Conservation (phyloP, 192 early-diverging fungal species). For the Linnemannia schmuckeri region DNA sequence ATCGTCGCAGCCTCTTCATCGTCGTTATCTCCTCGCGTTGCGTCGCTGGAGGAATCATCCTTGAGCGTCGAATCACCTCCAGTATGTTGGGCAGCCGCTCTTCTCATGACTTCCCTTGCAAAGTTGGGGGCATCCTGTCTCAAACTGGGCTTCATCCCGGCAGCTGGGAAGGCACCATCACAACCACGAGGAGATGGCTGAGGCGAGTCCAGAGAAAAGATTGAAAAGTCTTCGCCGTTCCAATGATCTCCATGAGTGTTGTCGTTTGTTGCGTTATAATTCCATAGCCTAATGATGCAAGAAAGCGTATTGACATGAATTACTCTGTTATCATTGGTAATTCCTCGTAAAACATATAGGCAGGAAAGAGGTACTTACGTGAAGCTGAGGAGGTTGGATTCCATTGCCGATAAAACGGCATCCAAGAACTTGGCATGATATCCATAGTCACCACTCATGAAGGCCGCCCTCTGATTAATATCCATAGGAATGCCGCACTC, state of each 20-base stretch:
- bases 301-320: background rate
- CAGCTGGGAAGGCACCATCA: background rate
- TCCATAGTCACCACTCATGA: slow-evolving; percentile 78
- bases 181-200: background rate
- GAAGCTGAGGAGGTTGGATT: slow-evolving; percentile 82
- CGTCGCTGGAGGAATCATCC: slow-evolving; percentile 10
- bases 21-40: background rate
- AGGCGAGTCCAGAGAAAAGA: slow-evolving; percentile 66
- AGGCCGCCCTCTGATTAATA: slow-evolving; percentile 80
- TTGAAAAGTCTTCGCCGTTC: slow-evolving; percentile 90
- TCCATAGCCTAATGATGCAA: slow-evolving; percentile 72
- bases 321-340: background rate
- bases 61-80: background rate
- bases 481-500: slow-evolving; percentile 92
- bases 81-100: slow-evolving; percentile 29
- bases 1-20: slow-evolving; percentile 17
- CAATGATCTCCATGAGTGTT: slow-evolving; percentile 86
- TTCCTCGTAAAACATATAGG: background rate
- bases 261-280: slow-evolving; percentile 87
- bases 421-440: slow-evolving; percentile 84
- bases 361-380: slow-evolving; percentile 58
- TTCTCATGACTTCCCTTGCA: slow-evolving; percentile 44
- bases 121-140: slow-evolving; percentile 48
- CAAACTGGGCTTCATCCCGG: slow-evolving; percentile 14
- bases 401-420: slow-evolving; percentile 80